Evolutionary conservation across 2,329 filamentous ascomycete genomes (phyloP).

Genomic region (Pseudopyricularia cyperi): DNA sequence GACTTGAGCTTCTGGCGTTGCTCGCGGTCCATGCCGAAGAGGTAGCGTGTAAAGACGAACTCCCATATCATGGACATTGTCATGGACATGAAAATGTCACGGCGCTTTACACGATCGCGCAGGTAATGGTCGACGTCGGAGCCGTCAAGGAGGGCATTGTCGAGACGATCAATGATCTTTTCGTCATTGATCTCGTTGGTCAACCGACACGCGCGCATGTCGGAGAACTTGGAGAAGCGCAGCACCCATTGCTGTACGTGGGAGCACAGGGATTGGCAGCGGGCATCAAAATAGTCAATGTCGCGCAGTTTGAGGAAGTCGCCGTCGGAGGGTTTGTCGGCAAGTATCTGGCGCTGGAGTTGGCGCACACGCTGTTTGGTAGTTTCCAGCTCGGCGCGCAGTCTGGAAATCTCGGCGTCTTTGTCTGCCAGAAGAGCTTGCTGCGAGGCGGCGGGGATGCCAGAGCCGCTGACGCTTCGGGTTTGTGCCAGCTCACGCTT

Average conservation of each 20-base stretch:
- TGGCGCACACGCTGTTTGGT: constrained; percentile 51
- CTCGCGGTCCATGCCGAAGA: constrained; percentile 97
- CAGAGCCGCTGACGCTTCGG: constrained; percentile 31
- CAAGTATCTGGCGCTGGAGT: constrained; percentile 45
- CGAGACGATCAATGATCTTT: constrained; percentile 84
- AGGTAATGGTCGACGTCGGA: constrained; percentile 85
- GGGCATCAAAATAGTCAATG: constrained; percentile 89
- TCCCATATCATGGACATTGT: constrained; percentile 99
- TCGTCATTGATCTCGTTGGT: constrained; percentile 80
- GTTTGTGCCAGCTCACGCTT: constrained; percentile 57
- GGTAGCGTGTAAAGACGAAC: constrained; percentile 92
- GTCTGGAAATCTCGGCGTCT: constrained; percentile 66
- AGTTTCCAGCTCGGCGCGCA: constrained; percentile 65
- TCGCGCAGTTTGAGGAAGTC: constrained; percentile 70
- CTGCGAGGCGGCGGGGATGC: constrained; percentile 19
- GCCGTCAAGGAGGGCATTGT: constrained; percentile 88
- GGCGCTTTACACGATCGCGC: constrained; percentile 71
- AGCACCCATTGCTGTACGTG: constrained; percentile 97
- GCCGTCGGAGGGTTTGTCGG: constrained; percentile 42
- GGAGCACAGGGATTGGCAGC: constrained; percentile 88
- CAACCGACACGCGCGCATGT: constrained; percentile 74
- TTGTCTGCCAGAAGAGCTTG: constrained; percentile 61
- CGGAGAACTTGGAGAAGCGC: constrained; percentile 95
- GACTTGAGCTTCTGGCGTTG: constrained; percentile 95
- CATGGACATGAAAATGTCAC: constrained; percentile 96